Evolutionary conservation across 2,329 filamentous ascomycete species (phyloP).

Genomic region (Fusarium cicatricum): DNA sequence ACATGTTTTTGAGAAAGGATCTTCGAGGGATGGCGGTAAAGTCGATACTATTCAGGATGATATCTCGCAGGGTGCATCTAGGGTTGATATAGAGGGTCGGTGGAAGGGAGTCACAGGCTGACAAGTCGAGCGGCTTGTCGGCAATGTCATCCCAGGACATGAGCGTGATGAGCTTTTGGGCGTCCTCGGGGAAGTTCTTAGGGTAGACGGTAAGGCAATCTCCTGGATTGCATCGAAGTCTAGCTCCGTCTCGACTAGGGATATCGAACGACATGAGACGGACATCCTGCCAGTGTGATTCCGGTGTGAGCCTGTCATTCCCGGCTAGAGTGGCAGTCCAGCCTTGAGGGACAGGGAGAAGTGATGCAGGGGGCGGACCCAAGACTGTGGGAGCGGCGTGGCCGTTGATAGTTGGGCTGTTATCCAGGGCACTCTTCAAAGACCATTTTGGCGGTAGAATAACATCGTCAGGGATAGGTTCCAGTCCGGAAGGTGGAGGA

Average conservation of each 20-base stretch:
- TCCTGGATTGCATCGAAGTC: conserved; percentile 67
- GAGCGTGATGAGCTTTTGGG: conserved; percentile 77
- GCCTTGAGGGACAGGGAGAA: conserved; percentile 65
- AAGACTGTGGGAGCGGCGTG: conserved; percentile 14
- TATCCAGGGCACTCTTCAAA: conserved; percentile 33
- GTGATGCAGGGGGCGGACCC: conserved; percentile 42
- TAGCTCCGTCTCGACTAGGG: conserved; percentile 33
- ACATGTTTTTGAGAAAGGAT: conserved; percentile 82
- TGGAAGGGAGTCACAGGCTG: conserved; percentile 44
- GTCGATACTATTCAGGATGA: conserved; percentile 86
- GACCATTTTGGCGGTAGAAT: conserved; percentile 77
- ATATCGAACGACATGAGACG: conserved; percentile 74
- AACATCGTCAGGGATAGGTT: conserved; percentile 76
- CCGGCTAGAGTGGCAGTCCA: conserved; percentile 64
- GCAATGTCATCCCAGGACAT: conserved; percentile 82
- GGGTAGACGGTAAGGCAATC: conserved; percentile 85
- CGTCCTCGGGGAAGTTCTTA: conserved; percentile 85
- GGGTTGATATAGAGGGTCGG: conserved; percentile 49
- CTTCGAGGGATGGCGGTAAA: conserved; percentile 89
- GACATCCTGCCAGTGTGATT: conserved; percentile 91
- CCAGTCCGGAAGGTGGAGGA: conserved; percentile 71
- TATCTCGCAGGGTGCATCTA: conserved; percentile 71
- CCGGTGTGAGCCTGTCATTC: conserved; percentile 80
- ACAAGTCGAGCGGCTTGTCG: conserved; percentile 70
- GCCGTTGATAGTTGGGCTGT: conserved; percentile 14